Evolutionary conservation across 1,284 basidiomycete species (phyloP), one percentile per base, ranked within the genome.

Genomic region (Takashimella koratensis): DNA sequence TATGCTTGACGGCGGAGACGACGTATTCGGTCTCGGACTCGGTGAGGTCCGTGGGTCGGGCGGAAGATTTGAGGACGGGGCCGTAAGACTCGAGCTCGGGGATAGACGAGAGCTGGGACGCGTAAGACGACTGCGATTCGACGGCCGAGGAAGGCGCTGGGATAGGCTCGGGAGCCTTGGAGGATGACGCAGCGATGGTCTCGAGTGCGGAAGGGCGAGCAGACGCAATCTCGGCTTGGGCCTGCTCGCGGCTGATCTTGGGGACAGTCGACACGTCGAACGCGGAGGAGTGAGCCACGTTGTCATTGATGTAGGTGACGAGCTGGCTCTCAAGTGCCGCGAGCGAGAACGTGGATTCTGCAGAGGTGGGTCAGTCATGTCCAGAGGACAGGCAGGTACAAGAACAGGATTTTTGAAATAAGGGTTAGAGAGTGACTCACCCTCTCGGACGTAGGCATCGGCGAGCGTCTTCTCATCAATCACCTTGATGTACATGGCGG

Each of bases 21-120:
- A 96, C 92, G 73, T 98, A 99, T 78, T 98, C 96, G 5, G 94
- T 98, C 78, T 98, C 96, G 70, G 84, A 87, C 78, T 99, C 96
- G 25, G 96, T 98, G 56, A 98, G 85, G 65, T 88, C 88, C 26
- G 83, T 78, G 5, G 88, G 86, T 70, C 86, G 90, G 47, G 82
- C 64, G 56, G 86, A 90, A 79, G 91, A 96, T 78, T 88, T 91
- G 69, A 96, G 82, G 46, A 96, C 84, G 45, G 86, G 77, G 4
- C 95, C 96, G 75, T 97, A 98, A 19, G 80, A 77, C 12, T 83
- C 83, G 59, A 99, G 84, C 69, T 98, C 90, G 21, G 92, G 86
- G 13, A 98, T 85, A 57, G 86, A 86, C 2, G 84, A 80, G 10
- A 99, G 84, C 73, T 97, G 90, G 60, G 87, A 81, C 3, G 83